Evolutionary conservation across 2,329 filamentous ascomycete genomes (phyloP).

Genomic region (Lachnellula willkommii): DNA sequence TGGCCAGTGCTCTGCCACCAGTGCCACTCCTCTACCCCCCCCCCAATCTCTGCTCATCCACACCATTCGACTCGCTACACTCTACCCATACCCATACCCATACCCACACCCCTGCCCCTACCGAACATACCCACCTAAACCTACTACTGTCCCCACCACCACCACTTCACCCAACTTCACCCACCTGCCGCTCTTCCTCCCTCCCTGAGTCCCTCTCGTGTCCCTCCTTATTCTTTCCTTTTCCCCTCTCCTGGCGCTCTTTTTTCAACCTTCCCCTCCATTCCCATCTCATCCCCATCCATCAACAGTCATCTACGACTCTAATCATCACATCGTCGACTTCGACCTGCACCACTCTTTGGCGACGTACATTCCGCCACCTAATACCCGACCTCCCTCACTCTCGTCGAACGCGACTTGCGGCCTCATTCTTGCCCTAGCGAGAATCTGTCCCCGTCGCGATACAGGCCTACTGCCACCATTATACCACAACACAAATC

Average conservation of each 20-base stretch:
- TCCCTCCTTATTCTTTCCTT: constrained; percentile 12
- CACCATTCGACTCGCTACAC: constrained; percentile 11
- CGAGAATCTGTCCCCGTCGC: constrained; percentile 23
- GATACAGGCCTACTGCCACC: constrained; percentile 31
- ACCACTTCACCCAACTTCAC: constrained; percentile 18
- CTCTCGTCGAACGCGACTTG: constrained; percentile 20
- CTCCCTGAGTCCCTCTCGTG: constrained; percentile 1
- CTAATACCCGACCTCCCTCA: constrained; percentile 13
- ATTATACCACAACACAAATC: constrained; percentile 37
- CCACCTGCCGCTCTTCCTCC: constrained; percentile 21
- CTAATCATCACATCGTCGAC: constrained; percentile 14
- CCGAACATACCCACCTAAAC: constrained; percentile 19
- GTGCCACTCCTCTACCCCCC: constrained; percentile 19
- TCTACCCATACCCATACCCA: constrained; percentile 10
- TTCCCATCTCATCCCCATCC: constrained; percentile 19
- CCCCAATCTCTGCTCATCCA: constrained; percentile 5
- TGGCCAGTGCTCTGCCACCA: background rate
- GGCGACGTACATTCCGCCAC: constrained; percentile 25
- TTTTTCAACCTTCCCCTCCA: constrained; percentile 25
- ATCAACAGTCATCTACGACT: constrained; percentile 11
- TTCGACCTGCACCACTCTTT: constrained; percentile 10
- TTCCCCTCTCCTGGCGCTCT: constrained; percentile 28
- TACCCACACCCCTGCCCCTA: constrained; percentile 9
- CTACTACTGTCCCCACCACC: constrained; percentile 10
- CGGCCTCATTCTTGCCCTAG: constrained; percentile 18